Percentiles rank a stretch among this genome's conserved stretches.
phyloP scores from a whole-genome alignment of 495 filamentous ascomycete species.

The Neurospora hispaniola region DNA sequence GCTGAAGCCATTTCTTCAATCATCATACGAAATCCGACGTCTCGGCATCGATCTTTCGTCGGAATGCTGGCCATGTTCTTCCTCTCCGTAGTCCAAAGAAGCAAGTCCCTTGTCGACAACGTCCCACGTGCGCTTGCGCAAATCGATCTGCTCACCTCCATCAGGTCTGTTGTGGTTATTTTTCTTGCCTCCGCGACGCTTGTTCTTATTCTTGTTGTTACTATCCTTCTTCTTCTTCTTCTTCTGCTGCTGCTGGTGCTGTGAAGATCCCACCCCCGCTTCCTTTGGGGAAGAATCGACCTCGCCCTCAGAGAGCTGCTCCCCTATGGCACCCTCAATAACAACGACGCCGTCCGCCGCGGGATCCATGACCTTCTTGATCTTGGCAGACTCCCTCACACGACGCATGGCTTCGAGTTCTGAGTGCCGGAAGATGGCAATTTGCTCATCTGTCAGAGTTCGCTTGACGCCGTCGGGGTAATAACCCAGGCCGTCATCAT shows the following conservation, averaged over 20 bases:
- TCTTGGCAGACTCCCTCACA: constrained; percentile 16
- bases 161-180: constrained; percentile 28
- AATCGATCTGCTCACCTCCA: constrained; percentile 38
- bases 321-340: neutral
- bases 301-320: constrained; percentile 18
- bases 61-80: constrained; percentile 12
- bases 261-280: neutral
- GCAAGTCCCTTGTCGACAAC: constrained; percentile 41
- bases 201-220: neutral
- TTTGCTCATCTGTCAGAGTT: constrained; percentile 85
- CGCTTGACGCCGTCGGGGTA: constrained; percentile 85
- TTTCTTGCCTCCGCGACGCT: constrained; percentile 14
- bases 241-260: constrained; percentile 13
- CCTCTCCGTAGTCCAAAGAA: constrained; percentile 42
- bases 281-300: constrained; percentile 19
- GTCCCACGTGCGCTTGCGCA: constrained; percentile 50
- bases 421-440: constrained; percentile 80
- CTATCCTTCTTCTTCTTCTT: constrained; percentile 11
- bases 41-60: constrained; percentile 25
- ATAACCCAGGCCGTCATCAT: constrained; percentile 69
- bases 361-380: constrained; percentile 10
- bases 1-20: constrained; percentile 16
- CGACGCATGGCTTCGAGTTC: constrained; percentile 69
- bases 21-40: constrained; percentile 39
- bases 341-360: constrained; percentile 4